Evolutionary conservation across 371 early-diverging fungal species (phyloP), one percentile per base, ranked within the genome.

Genomic region (Rhizopus delemar): DNA sequence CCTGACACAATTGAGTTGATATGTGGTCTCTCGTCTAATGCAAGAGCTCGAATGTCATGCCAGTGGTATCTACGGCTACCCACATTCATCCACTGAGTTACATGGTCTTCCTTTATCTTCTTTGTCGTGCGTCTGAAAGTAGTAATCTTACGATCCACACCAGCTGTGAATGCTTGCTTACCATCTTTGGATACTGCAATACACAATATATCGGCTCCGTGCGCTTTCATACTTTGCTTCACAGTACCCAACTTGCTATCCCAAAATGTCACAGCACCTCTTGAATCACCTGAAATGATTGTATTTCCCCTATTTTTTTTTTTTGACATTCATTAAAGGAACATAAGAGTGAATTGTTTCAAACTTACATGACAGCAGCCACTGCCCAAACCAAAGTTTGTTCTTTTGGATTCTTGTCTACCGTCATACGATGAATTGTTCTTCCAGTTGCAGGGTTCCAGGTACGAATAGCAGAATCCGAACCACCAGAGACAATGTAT

Each of bases 191-290:
- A 81, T 6, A 81, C 84, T 16, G 87, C 89, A 62, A 97, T 67
- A 57, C 94, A 90, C 8, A 97, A 84, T 12, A 95, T 90, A 76
- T 96, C 96, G 1, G 96, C 95, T 22, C 77, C 85, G 57, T 95
- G 95, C 0, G 90, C 81, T 33, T 78, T 77, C 56, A 94, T 75
- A 1, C 81, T 80, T 61, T 91, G 86, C 54, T 79, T 69, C 49
- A 91, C 71, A 12, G 92, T 90, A 29, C 86, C 87, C 57, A 79
- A 71, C 7, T 73, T 66, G 38, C 81, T 80, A 66, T 94, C 89
- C 94, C 95, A 96, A 69, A 95, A 93, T 66, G 87, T 84, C 38
- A 96, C 87, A 43, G 88, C 75, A 36, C 98, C 98, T 12, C 89
- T 75, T 4, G 96, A 94, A 73, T 95, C 96, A 36, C 94, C 98